A percentile compares a stretch with the other conserved stretches of the same genome.
Evolutionary conservation across 257 asterid species (phyloP).

Genomic region (Salvia splendens): DNA sequence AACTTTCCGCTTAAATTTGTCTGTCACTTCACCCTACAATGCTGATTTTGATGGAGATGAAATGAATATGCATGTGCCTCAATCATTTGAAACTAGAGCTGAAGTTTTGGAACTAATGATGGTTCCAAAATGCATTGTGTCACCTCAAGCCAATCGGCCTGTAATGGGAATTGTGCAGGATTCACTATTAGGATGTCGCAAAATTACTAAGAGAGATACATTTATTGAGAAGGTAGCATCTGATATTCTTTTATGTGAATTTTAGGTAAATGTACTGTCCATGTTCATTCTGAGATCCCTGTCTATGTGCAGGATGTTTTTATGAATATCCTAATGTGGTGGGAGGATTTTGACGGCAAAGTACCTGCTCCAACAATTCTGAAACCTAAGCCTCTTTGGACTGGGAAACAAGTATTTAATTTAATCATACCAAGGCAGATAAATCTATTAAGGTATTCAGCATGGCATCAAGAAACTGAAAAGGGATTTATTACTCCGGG

Average conservation of each 20-base stretch:
- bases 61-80: constrained; percentile 99
- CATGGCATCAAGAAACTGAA: constrained; percentile 94
- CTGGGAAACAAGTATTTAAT: constrained; percentile 97
- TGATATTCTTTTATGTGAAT: neutral
- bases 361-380: constrained; percentile 95
- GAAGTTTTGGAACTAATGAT: constrained; percentile 96
- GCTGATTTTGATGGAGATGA: constrained; percentile 99
- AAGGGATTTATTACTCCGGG: constrained; percentile 91
- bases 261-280: neutral
- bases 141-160: constrained; percentile 96
- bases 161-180: constrained; percentile 99
- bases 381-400: constrained; percentile 99
- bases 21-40: constrained; percentile 98
- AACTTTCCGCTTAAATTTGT: constrained; percentile 89
- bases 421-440: constrained; percentile 93
- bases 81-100: constrained; percentile 99
- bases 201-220: constrained; percentile 92
- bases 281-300: constrained; percentile 11
- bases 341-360: constrained; percentile 99
- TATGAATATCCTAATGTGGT: constrained; percentile 99
- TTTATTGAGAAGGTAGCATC: constrained; percentile 88
- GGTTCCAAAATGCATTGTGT: constrained; percentile 97
- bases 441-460: constrained; percentile 79
- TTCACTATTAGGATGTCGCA: constrained; percentile 93
- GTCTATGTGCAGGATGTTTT: constrained; percentile 76